Evolutionary conservation across 345 rosid genomes (phyloP).

Genomic region (Moringa oleifera): DNA sequence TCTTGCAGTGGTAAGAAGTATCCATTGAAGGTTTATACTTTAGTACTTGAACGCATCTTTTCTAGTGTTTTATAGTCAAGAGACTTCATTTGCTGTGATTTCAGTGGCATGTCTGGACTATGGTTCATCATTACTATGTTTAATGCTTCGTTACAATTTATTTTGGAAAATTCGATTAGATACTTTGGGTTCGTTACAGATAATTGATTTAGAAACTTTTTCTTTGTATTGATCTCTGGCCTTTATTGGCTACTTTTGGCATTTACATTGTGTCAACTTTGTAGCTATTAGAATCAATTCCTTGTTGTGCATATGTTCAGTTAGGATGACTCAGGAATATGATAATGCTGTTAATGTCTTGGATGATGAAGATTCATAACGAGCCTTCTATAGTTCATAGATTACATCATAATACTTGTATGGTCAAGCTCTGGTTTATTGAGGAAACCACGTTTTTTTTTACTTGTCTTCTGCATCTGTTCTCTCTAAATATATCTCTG

Average conservation of each 20-base stretch:
- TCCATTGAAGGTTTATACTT: not conserved
- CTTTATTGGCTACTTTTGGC: not conserved
- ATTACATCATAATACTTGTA: not conserved
- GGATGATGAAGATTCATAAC: not conserved
- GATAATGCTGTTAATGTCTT: not conserved
- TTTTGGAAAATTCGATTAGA: too few species aligned
- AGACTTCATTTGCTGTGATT: not conserved
- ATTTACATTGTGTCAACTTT: too few species aligned
- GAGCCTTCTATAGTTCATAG: not conserved
- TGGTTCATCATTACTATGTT: not conserved
- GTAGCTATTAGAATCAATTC: too few species aligned
- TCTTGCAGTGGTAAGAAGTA: constrained; percentile 73
- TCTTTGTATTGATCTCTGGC: not conserved
- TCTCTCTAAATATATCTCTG: too few species aligned
- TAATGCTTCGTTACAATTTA: not conserved
- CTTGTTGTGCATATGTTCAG: not conserved
- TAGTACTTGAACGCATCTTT: not conserved
- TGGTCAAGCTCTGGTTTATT: not conserved
- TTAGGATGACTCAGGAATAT: not conserved
- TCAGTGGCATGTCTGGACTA: not conserved
- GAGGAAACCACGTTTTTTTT: not conserved
- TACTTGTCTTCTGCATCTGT: not conserved
- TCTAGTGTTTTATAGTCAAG: not conserved
- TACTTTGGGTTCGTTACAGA: not conserved
- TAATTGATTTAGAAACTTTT: not conserved